Evolutionary conservation across 2,329 filamentous ascomycete genomes (phyloP).

Genomic region (Fusarium chuoi): DNA sequence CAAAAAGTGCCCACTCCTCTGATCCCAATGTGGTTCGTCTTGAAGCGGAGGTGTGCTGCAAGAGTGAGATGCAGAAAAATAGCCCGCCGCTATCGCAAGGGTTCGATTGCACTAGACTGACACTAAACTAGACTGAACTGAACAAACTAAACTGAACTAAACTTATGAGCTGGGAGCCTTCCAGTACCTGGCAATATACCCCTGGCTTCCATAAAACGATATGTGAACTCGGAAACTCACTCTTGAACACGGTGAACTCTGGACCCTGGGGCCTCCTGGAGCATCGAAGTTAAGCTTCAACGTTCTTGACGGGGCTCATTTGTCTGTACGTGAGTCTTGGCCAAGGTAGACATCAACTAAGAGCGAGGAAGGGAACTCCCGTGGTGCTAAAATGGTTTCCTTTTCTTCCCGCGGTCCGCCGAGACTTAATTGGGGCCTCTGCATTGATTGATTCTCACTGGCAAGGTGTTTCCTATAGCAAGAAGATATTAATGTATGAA

Average conservation of each 20-base stretch:
- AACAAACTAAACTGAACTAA: constrained; percentile 11
- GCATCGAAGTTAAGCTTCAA: neutral
- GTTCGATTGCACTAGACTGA: neutral
- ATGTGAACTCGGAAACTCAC: neutral
- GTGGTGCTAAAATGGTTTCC: constrained; percentile 24
- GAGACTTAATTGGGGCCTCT: neutral
- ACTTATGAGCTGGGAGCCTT: constrained; percentile 4
- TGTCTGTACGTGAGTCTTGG: neutral
- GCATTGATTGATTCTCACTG: neutral
- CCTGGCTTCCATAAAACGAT: neutral
- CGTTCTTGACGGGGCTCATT: constrained; percentile 13
- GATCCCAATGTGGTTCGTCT: constrained; percentile 4
- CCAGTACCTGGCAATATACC: neutral
- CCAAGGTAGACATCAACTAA: neutral
- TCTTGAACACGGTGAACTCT: neutral
- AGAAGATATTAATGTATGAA: neutral
- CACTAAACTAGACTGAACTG: neutral
- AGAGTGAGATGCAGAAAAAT: constrained; percentile 37
- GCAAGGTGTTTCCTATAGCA: neutral
- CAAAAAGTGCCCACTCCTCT: neutral
- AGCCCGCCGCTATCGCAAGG: constrained; percentile 12
- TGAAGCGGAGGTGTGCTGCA: constrained; percentile 26
- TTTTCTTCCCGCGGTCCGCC: constrained; percentile 5
- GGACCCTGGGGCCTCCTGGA: neutral
- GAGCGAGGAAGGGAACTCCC: constrained; percentile 30